phyloP scores from a whole-genome alignment of 2,329 filamentous ascomycete genomes.

The Nigrograna mackinnonii region DNA sequence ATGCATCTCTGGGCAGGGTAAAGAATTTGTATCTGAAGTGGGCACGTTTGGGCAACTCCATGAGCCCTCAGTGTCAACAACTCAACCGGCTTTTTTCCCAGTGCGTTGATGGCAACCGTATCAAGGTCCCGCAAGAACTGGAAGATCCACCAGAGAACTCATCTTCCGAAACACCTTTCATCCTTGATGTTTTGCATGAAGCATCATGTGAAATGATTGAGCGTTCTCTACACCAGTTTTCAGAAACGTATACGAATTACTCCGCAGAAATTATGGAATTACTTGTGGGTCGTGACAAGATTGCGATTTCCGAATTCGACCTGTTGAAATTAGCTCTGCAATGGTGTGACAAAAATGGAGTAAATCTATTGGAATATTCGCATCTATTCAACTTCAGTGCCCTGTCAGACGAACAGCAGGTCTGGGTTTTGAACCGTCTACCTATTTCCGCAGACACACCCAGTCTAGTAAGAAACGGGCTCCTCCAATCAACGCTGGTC shows the following conservation, averaged over 20 bases:
- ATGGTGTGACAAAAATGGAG: slow-evolving; percentile 39
- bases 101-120: slow-evolving; percentile 47
- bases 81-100: slow-evolving; percentile 47
- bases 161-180: slow-evolving; percentile 27
- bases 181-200: slow-evolving; percentile 43
- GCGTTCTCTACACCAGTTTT: too few relatives aligned
- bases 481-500: slow-evolving; percentile 41
- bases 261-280: slow-evolving; percentile 34
- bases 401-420: slow-evolving; percentile 37
- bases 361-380: slow-evolving; percentile 24
- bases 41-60: slow-evolving; percentile 40
- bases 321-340: slow-evolving; percentile 33
- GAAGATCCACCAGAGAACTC: slow-evolving; percentile 27
- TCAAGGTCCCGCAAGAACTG: slow-evolving; percentile 40
- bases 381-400: slow-evolving; percentile 18
- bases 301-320: slow-evolving; percentile 45
- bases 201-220: slow-evolving; percentile 21
- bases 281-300: slow-evolving; percentile 36
- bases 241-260: too few relatives aligned
- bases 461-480: slow-evolving; percentile 40
- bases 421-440: slow-evolving; percentile 40
- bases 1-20: slow-evolving; percentile 42
- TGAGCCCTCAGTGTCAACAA: slow-evolving; percentile 46
- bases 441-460: slow-evolving; percentile 28
- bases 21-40: slow-evolving; percentile 50